Conservation (phyloP, 306 rosid species). For the Heteromeles arbutifolia region DNA sequence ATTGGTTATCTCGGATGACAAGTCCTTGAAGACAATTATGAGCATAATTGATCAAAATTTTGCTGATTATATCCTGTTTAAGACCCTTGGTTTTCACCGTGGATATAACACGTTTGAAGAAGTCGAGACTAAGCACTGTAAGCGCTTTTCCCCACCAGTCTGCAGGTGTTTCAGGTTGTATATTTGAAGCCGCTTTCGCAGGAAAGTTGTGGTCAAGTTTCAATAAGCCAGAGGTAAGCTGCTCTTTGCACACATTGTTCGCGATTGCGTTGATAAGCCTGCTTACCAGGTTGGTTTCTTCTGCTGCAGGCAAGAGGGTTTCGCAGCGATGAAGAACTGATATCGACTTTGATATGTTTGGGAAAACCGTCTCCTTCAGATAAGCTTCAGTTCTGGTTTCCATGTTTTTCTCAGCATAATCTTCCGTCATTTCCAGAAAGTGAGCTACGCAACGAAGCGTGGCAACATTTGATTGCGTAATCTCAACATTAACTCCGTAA, state of each 20-base stretch:
- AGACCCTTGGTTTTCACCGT: constrained; percentile 86
- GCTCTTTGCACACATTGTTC: constrained; percentile 87
- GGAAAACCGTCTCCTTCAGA: constrained; percentile 60
- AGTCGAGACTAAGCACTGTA: constrained; percentile 56
- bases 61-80: constrained; percentile 87
- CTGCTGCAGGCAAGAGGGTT: constrained; percentile 65
- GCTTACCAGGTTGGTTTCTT: constrained; percentile 64
- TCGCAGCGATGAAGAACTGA: constrained; percentile 86
- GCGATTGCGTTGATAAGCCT: constrained; percentile 81
- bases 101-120: constrained; percentile 72
- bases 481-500: constrained; percentile 67
- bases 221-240: constrained; percentile 73
- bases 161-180: constrained; percentile 80
- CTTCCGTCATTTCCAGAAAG: constrained; percentile 90
- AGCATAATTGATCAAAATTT: constrained; percentile 77
- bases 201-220: constrained; percentile 80
- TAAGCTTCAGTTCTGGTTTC: constrained; percentile 59
- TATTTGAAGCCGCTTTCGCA: constrained; percentile 33
- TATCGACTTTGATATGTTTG: constrained; percentile 62
- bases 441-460: constrained; percentile 68
- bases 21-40: constrained; percentile 82
- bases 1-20: constrained; percentile 46
- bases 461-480: constrained; percentile 70
- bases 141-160: constrained; percentile 98
- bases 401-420: constrained; percentile 65